Base-by-base conservation (phyloP, 1,284 basidiomycete species). In the Rhodotorula glutinis region DNA sequence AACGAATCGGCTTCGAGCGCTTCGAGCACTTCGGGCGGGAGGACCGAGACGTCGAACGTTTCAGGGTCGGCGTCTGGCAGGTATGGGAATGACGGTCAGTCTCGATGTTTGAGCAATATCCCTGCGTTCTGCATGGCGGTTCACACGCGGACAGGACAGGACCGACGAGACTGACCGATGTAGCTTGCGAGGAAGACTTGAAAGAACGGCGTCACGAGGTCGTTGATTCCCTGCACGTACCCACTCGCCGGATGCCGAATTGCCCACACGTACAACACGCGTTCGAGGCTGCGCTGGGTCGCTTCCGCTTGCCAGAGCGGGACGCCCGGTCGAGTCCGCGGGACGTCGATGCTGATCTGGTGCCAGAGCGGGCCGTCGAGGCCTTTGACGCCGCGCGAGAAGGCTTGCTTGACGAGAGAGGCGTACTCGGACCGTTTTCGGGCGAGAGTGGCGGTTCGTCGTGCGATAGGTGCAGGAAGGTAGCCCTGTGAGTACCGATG, bases 151-250 rank as follows among this genome's bases (percentile, higher is more conserved):
- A n/a, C n/a, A n/a, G n/a, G n/a, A n/a, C n/a, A n/a, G n/a, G n/a
- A n/a, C n/a, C n/a, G 33, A 1, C 17, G 17, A 30, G 17, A 78
- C 84, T 65, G 27, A 90, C 91, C 89, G 65, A 96, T 91, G 78
- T 95, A 96, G 59, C 89, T 87, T 33, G 89, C 90, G 30, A 95
- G 82, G 77, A 95, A 96, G 2, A 95, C 90, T 79, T 96, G 89
- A 76, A 93, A 94, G 80, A 96, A 96, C 0, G 93, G 93, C 7
- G 91, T 94, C 8, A 87, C 93, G 54, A 98, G 87, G 78, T 98
- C 93, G 78, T 98, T 97, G 79, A 98, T 98, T 27, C 93, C 93
- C 79, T 98, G 93, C 13, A 98, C 93, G 78, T 98, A 97, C 16
- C 93, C 93, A 71, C 89, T 92, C 1, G 94, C 93, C 1, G 93